A percentile compares a stretch with the other conserved stretches of the same genome.
These are phyloP conservation scores for Irpex sp. DNA, from an alignment of 1,284 basidiomycete genomes.

Conservation along the genomic window DNA sequence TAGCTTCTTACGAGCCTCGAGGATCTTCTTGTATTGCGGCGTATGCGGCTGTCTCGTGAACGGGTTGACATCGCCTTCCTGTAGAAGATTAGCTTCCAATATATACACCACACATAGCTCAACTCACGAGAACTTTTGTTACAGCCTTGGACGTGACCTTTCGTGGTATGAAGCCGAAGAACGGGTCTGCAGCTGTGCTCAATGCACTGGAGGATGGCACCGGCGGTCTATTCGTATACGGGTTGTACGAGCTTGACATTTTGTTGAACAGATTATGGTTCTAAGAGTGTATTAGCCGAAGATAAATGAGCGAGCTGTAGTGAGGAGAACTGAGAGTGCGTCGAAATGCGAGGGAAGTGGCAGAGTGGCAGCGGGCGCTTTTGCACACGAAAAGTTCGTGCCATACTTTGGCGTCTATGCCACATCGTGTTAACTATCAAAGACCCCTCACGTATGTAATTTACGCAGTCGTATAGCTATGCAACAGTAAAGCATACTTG, in stretches of 20 bases:
- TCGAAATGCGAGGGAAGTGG: no score
- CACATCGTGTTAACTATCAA: no score
- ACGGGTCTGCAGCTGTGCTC: slow-evolving; percentile 27
- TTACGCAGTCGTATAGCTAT: no score
- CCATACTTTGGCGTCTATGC: no score
- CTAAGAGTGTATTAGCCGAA: no score
- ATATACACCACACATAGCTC: slow-evolving; percentile 29
- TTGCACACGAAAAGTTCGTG: no score
- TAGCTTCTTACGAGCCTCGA: slow-evolving; percentile 80
- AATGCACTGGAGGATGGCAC: neutral
- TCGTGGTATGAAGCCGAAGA: slow-evolving; percentile 56
- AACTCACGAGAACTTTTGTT: slow-evolving; percentile 38
- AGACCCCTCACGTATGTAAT: no score
- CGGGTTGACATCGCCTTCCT: slow-evolving; percentile 85
- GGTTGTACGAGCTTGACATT: neutral
- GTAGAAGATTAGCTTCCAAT: neutral
- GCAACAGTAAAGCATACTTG: no score
- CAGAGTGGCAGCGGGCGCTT: no score
- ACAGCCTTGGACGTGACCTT: slow-evolving; percentile 35
- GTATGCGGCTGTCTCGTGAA: slow-evolving; percentile 83
- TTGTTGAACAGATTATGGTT: no score
- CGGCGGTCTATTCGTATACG: neutral
- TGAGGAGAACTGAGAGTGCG: no score
- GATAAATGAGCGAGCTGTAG: no score
- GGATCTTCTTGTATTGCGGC: slow-evolving; percentile 80